Conservation (phyloP, 129 eudicot species). For the Kitagawia praeruptora region DNA sequence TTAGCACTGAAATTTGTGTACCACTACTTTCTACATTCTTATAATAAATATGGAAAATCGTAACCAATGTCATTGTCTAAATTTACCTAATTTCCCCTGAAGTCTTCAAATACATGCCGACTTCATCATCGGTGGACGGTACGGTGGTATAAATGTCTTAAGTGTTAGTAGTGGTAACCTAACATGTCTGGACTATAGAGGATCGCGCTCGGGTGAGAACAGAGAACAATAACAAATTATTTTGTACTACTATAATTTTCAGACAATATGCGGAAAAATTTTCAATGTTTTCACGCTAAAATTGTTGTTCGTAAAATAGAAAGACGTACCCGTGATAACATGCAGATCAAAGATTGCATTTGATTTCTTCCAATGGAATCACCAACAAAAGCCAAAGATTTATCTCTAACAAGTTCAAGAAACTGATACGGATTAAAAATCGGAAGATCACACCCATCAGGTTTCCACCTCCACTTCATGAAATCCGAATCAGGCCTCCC, state of each 20-base stretch:
- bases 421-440: conserved; percentile 60
- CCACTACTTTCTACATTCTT: not conserved
- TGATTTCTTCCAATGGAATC: conserved; percentile 86
- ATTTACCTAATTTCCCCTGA: not conserved
- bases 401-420: conserved; percentile 57
- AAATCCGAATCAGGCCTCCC: conserved; percentile 70
- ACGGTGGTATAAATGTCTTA: not conserved
- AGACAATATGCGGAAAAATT: too few species aligned
- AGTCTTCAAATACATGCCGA: not conserved
- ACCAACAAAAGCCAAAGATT: conserved; percentile 78
- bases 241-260: too few species aligned
- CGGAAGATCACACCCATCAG: conserved; percentile 73
- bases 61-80: not conserved
- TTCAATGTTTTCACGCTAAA: not conserved
- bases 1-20: not conserved
- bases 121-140: not conserved
- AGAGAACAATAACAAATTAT: too few species aligned
- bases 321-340: conserved; percentile 61
- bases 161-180: not conserved
- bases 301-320: not conserved
- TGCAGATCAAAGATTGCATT: conserved; percentile 87
- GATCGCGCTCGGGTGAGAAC: too few species aligned
- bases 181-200: too few species aligned
- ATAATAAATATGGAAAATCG: not conserved
- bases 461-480: conserved; percentile 89